A percentile compares a stretch with the other conserved stretches of the same genome.
phyloP scores from a whole-genome alignment of 2,329 filamentous ascomycete genomes.

The Epichloe amarillans region DNA sequence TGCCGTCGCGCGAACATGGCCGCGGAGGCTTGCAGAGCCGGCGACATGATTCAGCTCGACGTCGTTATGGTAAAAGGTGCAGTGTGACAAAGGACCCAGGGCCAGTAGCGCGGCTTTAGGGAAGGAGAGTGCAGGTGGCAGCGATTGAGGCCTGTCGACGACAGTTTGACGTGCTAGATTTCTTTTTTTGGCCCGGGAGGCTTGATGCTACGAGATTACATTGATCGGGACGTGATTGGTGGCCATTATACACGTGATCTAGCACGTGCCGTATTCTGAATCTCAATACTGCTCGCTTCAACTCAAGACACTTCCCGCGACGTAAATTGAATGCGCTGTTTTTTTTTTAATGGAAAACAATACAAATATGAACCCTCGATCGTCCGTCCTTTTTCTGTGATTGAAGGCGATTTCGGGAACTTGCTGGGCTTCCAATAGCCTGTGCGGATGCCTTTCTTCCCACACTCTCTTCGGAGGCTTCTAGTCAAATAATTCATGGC shows the following conservation, averaged over 20 bases:
- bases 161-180: conserved; percentile 5
- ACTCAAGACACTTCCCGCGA: no score
- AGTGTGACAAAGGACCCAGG: not conserved
- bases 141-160: conserved; percentile 12
- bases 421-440: not conserved
- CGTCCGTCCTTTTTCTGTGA: no score
- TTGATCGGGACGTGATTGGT: conserved; percentile 24
- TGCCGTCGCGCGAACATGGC: conserved; percentile 24
- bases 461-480: not conserved
- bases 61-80: not conserved
- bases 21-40: conserved; percentile 18
- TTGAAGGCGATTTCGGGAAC: no score
- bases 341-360: no score
- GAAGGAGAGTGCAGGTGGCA: conserved; percentile 8
- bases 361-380: no score
- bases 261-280: not conserved
- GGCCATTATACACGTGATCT: not conserved
- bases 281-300: no score
- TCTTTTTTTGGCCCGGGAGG: not conserved
- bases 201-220: conserved; percentile 26
- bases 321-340: no score
- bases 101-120: conserved; percentile 2
- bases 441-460: not conserved
- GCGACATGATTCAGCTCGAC: conserved; percentile 15
- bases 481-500: not conserved